phyloP scores from a whole-genome alignment of 805 yeast species.

The Tetrapisispora iriomotensis region DNA sequence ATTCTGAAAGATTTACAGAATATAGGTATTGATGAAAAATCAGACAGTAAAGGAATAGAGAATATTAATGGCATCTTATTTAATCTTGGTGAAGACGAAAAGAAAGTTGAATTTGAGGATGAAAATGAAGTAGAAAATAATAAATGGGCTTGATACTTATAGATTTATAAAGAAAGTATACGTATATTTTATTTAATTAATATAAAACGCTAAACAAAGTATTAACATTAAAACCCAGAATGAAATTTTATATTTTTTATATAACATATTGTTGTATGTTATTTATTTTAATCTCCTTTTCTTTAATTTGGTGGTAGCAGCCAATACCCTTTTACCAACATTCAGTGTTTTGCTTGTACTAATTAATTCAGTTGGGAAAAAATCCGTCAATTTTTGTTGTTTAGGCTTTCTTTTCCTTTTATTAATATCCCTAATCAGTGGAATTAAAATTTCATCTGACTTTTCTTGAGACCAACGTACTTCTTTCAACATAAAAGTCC shows the following conservation, averaged over 20 bases:
- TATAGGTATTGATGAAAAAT: neutral
- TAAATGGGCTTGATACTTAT: constrained; percentile 3
- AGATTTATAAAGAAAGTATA: neutral
- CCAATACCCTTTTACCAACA: constrained; percentile 51
- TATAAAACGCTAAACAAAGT: neutral
- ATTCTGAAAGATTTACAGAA: no score
- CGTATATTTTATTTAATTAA: neutral
- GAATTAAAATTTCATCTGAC: constrained; percentile 76
- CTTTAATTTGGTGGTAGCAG: constrained; percentile 44
- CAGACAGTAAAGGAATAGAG: neutral
- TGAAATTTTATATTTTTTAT: no score
- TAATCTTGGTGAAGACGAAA: neutral
- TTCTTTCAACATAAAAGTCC: constrained; percentile 56
- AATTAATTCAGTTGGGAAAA: constrained; percentile 52
- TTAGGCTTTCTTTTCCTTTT: constrained; percentile 43
- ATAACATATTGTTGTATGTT: neutral
- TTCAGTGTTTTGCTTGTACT: constrained; percentile 37
- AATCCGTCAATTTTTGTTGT: constrained; percentile 56
- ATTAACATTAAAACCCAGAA: neutral
- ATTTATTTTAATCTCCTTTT: constrained; percentile 14
- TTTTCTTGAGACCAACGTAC: constrained; percentile 73
- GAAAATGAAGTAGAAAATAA: constrained; percentile 2
- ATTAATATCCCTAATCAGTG: constrained; percentile 74
- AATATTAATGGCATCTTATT: constrained; percentile 1
- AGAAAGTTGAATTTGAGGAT: constrained; percentile 1